Evolutionary conservation across 2,329 filamentous ascomycete genomes (phyloP), one percentile per base, ranked within the genome.

Genomic region (Aphanocladium album): DNA sequence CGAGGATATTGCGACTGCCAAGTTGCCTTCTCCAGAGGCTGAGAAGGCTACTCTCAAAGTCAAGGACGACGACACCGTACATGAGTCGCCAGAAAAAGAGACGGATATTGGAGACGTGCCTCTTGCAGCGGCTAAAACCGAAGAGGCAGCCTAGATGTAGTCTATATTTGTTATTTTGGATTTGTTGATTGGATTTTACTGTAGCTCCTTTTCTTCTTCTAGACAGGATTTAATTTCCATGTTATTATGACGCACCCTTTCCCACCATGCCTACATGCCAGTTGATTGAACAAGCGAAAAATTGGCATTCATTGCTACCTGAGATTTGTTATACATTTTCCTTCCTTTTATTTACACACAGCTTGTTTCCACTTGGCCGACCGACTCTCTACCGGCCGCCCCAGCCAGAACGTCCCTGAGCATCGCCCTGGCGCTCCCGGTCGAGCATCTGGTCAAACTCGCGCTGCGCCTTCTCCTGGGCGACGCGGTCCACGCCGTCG

Each of bases 381-480:
- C 9, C 39, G 17, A 4, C 46, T 23, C 23, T 52, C 52, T 65
- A 69, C 39, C 57, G 65, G 39, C 63, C 65, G 27, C 66, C 56
- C 69, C 70, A 74, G 17, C 51, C 51, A 5, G 68, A 62, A 5
- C 49, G 54, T 23, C 67, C 68, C 55, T 73, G 70, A 5, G 71
- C 70, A 4, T 58, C 61, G 23, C 70, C 71, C 17, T 62, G 67
- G 23, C 76, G 71, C 61, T 83, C 80, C 16, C 72, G 70, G 46
- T 83, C 80, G 2, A 83, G 60, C 61, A 82, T 70, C 21, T 71
- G 71, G 62, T 83, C 80, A 64, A 83, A 83, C 33, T 83, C 79
- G 61, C 71, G 75, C 61, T 83, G 80, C 6, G 80, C 79, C 63
- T 79, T 74, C 9, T 74, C 73, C 66, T 76, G 80, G 47, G 73